These are phyloP conservation scores for Colletotrichum sublineola DNA, from an alignment of 2,329 filamentous ascomycete genomes.

Conservation along the genomic window DNA sequence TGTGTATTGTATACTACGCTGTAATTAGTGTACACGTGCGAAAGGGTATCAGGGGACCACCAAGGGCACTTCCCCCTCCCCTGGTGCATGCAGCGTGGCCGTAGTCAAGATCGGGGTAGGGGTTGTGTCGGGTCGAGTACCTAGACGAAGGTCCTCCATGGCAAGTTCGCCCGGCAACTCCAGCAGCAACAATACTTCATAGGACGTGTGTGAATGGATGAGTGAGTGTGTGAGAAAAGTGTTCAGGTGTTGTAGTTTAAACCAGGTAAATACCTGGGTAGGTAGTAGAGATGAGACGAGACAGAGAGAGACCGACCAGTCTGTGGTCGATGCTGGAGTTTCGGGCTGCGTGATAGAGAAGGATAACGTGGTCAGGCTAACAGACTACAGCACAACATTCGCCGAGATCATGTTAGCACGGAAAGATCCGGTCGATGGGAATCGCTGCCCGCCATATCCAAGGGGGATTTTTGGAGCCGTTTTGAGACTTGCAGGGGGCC, in stretches of 20 bases:
- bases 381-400: background rate
- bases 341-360: slow-evolving; percentile 4
- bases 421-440: background rate
- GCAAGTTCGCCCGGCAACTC: background rate
- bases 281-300: slow-evolving; percentile 27
- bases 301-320: background rate
- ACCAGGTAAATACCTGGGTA: too few species aligned
- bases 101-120: slow-evolving; percentile 27
- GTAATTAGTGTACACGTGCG: background rate
- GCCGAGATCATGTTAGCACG: slow-evolving; percentile 31
- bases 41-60: slow-evolving; percentile 11
- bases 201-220: background rate
- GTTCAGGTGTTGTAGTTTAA: background rate
- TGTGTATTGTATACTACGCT: background rate
- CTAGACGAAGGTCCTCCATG: background rate
- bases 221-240: slow-evolving; percentile 6
- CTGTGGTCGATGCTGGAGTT: slow-evolving; percentile 26
- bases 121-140: background rate
- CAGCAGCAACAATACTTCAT: background rate
- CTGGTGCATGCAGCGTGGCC: background rate
- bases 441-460: slow-evolving; percentile 9
- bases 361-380: slow-evolving; percentile 8
- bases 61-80: slow-evolving; percentile 8
- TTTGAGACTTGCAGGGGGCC: slow-evolving; percentile 35
- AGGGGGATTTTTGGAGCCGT: slow-evolving; percentile 5